Evolutionary conservation across 495 filamentous ascomycete species (phyloP).

Genomic region (Copromyces sp.): DNA sequence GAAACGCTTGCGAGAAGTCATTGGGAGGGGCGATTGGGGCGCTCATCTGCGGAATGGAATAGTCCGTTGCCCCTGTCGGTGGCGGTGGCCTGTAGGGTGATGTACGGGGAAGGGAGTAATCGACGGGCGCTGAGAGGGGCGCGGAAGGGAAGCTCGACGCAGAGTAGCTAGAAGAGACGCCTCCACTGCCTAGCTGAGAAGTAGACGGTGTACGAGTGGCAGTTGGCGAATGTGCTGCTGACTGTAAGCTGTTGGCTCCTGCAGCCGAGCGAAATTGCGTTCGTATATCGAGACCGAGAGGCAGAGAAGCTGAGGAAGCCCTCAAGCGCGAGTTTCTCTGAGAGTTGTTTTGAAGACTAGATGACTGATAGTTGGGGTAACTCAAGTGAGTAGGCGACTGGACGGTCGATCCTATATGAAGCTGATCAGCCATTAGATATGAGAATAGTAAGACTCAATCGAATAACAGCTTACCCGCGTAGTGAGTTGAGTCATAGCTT

Average conservation of each 20-base stretch:
- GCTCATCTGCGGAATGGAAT: constrained; percentile 46
- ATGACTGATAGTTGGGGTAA: constrained; percentile 29
- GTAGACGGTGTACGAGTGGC: constrained; percentile 28
- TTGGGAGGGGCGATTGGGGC: constrained; percentile 43
- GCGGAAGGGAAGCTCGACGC: constrained; percentile 39
- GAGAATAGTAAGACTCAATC: background rate
- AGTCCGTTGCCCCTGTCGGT: constrained; percentile 30
- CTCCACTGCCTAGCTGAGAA: constrained; percentile 26
- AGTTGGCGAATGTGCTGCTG: constrained; percentile 28
- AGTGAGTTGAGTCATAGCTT: constrained; percentile 41
- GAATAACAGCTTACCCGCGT: constrained; percentile 36
- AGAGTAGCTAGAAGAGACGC: constrained; percentile 35
- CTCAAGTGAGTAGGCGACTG: constrained; percentile 39
- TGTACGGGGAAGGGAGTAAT: constrained; percentile 42
- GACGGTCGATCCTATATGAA: constrained; percentile 29
- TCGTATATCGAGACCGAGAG: constrained; percentile 35
- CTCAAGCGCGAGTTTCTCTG: constrained; percentile 36
- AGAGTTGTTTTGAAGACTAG: constrained; percentile 31
- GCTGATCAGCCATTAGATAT: background rate
- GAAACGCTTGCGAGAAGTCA: constrained; percentile 42
- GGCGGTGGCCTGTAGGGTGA: constrained; percentile 21
- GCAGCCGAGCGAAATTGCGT: constrained; percentile 39
- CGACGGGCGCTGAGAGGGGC: constrained; percentile 42
- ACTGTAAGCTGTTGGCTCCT: constrained; percentile 28
- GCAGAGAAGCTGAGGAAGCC: constrained; percentile 37